Evolutionary conservation across 2,329 filamentous ascomycete species (phyloP), one percentile per base, ranked within the genome.

Genomic region (Diaporthe ampelina): DNA sequence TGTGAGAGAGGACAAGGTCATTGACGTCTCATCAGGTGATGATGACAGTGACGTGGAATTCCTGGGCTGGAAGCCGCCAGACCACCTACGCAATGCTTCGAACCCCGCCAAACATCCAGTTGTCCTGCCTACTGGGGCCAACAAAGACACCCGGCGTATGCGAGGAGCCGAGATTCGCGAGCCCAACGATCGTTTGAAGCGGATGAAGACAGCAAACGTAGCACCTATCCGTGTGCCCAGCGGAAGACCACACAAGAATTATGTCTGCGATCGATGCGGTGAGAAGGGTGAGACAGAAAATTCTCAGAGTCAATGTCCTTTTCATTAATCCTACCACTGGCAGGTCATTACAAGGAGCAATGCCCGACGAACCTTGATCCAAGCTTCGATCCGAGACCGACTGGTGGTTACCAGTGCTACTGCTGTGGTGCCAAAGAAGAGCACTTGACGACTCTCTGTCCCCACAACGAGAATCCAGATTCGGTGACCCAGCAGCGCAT

Each of bases 321-420:
- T n/a, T n/a, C 15, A 61, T 37, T 72, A 21, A 72, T 17, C 24
- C 32, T 6, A 79, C 15, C 78, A 72, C 10, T 45, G 19, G 11
- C 73, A 87, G 85, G 84, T 35, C 85, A 86, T 75, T 80, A 77
- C 74, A 77, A 85, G 24, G 78, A 82, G 68, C 45, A 78, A 1
- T 87, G 85, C 70, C 85, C 85, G 24, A 87, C 85, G 2, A 85
- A 84, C 74, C 57, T 86, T n/a, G 83, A 86, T 72, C 82, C 84
- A 13, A 37, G 70, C 2, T 84, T 78, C 70, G 85, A 86, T 73
- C 75, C 40, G 63, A 73, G 75, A 40, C 84, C 84, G 3, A 50
- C 70, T 1, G 32, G 54, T 7, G 70, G 75, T 19, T 86, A 86
- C 72, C 48, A 35, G 24, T 86, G 85, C 70, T 70, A 77, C 6